These are phyloP conservation scores for Alopecurus myosuroides DNA, from an alignment of 176 grass and related monocot genomes.

Conservation along the genomic window DNA sequence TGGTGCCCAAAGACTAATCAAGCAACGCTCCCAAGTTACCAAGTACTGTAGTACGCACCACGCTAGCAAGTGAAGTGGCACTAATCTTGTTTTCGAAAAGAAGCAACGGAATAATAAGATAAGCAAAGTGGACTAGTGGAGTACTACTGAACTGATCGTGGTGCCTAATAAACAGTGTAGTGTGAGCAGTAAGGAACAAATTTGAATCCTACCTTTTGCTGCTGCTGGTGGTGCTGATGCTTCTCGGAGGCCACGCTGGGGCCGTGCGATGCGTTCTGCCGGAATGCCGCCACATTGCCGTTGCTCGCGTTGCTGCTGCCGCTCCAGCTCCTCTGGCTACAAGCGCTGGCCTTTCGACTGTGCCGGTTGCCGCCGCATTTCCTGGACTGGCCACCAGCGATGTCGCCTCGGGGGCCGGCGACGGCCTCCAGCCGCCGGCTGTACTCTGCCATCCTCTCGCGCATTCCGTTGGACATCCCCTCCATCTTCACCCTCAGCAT, in stretches of 20 bases:
- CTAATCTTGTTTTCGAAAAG: conserved; percentile 16
- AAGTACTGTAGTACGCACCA: neutral
- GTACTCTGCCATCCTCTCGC: conserved; percentile 81
- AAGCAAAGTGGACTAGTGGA: conserved; percentile 8
- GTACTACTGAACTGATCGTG: neutral
- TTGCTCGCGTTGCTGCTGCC: conserved; percentile 34
- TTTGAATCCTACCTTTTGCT: conserved; percentile 47
- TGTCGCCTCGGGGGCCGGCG: neutral
- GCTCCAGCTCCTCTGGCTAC: conserved; percentile 55
- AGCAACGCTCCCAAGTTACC: neutral
- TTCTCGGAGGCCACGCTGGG: conserved; percentile 27
- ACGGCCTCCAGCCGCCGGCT: conserved; percentile 37
- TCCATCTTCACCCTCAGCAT: conserved; percentile 85
- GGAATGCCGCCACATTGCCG: conserved; percentile 10
- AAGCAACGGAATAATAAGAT: conserved; percentile 17
- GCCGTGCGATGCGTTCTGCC: conserved; percentile 6
- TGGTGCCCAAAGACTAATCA: conserved; percentile 9
- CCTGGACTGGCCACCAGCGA: conserved; percentile 17
- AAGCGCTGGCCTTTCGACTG: conserved; percentile 29
- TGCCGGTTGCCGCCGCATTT: conserved; percentile 37
- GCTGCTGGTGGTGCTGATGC: neutral
- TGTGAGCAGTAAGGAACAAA: conserved; percentile 17
- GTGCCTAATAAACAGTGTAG: neutral
- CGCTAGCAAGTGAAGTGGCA: neutral
- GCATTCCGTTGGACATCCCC: conserved; percentile 84